Evolutionary conservation across 257 asterid species (phyloP).

Genomic region (Ilex asprella): DNA sequence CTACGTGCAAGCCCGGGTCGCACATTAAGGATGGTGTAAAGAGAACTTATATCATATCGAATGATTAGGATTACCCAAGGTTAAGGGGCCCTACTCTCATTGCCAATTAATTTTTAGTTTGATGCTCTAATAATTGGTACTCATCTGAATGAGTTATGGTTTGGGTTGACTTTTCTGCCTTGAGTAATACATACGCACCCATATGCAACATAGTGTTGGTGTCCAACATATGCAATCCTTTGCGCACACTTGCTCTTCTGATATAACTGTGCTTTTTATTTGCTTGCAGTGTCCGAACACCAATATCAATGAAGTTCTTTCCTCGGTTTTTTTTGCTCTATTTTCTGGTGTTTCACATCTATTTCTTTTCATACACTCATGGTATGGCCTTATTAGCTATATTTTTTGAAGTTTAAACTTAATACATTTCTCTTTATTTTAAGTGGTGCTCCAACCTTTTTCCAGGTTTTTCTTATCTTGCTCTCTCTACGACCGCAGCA

Average conservation of each 20-base stretch:
- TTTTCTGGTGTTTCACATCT: slow-evolving; percentile 93
- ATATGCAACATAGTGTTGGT: too few relatives aligned
- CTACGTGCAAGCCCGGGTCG: too few relatives aligned
- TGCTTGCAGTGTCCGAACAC: slow-evolving; percentile 94
- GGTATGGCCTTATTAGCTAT: slow-evolving; percentile 39
- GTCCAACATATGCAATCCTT: neutral
- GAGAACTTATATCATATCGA: too few relatives aligned
- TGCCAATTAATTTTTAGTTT: neutral
- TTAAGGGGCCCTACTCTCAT: neutral
- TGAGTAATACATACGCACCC: neutral
- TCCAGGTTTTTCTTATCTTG: slow-evolving; percentile 93
- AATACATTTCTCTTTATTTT: slow-evolving; percentile 5
- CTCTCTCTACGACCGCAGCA: slow-evolving; percentile 93
- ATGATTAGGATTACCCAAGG: neutral
- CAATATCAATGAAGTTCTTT: slow-evolving; percentile 97
- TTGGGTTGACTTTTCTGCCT: too few relatives aligned
- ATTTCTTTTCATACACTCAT: slow-evolving; percentile 86
- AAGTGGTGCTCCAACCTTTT: slow-evolving; percentile 16
- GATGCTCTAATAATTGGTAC: neutral
- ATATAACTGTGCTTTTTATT: slow-evolving; percentile 22
- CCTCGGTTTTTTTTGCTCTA: slow-evolving; percentile 99
- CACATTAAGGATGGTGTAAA: too few relatives aligned
- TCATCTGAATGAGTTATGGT: neutral
- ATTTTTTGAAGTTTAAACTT: neutral
- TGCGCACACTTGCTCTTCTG: slow-evolving; percentile 19